These are phyloP conservation scores for Globisporangium parvum DNA, from an alignment of 352 stramenopile species.

Conservation along the genomic window DNA sequence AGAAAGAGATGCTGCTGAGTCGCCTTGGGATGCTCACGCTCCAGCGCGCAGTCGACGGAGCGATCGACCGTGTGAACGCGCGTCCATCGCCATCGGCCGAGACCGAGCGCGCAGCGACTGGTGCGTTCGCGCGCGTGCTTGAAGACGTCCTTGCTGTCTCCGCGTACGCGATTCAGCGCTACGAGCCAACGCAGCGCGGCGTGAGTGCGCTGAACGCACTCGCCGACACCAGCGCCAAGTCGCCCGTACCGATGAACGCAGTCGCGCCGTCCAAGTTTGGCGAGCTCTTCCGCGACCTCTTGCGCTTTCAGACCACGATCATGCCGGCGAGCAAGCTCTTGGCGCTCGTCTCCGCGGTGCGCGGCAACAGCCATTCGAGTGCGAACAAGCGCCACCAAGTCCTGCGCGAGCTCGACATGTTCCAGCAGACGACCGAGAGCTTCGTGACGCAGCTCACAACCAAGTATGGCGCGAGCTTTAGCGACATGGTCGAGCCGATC, in stretches of 20 bases:
- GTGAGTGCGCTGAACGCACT: constrained; percentile 11
- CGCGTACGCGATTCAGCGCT: constrained; percentile 46
- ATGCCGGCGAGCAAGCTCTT: constrained; percentile 59
- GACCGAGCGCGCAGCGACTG: constrained; percentile 25
- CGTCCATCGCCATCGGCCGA: constrained; percentile 22
- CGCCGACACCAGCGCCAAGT: not conserved
- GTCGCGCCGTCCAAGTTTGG: constrained; percentile 49
- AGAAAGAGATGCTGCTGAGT: constrained; percentile 90
- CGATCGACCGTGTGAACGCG: constrained; percentile 50
- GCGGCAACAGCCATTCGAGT: constrained; percentile 18
- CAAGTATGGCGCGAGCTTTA: constrained; percentile 72
- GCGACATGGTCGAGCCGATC: constrained; percentile 82
- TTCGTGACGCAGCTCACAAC: constrained; percentile 58
- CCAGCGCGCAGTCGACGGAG: constrained; percentile 47
- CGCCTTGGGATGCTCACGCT: constrained; percentile 74
- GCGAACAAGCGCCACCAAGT: constrained; percentile 55
- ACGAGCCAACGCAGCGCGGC: constrained; percentile 14
- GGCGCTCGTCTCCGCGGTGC: constrained; percentile 34
- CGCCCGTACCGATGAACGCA: constrained; percentile 15
- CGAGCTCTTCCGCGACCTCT: constrained; percentile 69
- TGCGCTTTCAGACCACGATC: constrained; percentile 68
- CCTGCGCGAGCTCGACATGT: constrained; percentile 82
- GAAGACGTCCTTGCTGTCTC: constrained; percentile 15
- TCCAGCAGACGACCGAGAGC: constrained; percentile 84
- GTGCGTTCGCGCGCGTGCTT: constrained; percentile 15